Base-by-base conservation (phyloP, 768 basidiomycete genomes). In the Boletus tomentosulus region DNA sequence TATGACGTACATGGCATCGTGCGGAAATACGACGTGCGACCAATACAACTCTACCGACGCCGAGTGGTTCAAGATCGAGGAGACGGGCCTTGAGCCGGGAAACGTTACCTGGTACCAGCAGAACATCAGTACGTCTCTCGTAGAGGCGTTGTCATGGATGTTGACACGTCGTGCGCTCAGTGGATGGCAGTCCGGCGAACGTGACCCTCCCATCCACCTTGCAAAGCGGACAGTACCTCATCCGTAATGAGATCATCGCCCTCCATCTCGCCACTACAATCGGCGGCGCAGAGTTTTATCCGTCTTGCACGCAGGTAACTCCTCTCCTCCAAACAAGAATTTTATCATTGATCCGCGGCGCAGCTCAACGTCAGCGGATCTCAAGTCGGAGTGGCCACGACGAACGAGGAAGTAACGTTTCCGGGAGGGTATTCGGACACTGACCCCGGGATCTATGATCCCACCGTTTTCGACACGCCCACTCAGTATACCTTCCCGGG, bases 211-310 rank as follows among this genome's bases (percentile, higher is more conserved):
- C 84, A 1, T 56, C 67, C 19, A 78, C 76, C 43, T 66, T 92
- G 50, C 75, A 81, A 3, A 70, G 85, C 3, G 89, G 89, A 5
- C 80, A 85, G 59, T 91, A 91, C 67, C 74, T 92, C 54, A 67
- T 90, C 63, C 86, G 89, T 1, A 84, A 89, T 66, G 89, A 92
- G 66, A 85, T 91, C 68, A 84, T 91, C 66, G 84, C 85, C 10
- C 79, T 91, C 13, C 89, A 91, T 62, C 76, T 84, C 44, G 88
- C 78, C 6, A 74, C 64, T n/a, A 58, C 62, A 2, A 10, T 63
- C 16, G 82, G 83, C 6, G 86, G 86, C 19, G 89, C 87, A 1
- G 89, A 92, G 70, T 92, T 90, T 70, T 92, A 92, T 66, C 84
- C 86, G 0, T 79, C 81, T 27, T 92, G 89, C 67, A 74, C 78